Base-by-base conservation (phyloP, 257 asterid genomes). In the Nemophila menziesii region DNA sequence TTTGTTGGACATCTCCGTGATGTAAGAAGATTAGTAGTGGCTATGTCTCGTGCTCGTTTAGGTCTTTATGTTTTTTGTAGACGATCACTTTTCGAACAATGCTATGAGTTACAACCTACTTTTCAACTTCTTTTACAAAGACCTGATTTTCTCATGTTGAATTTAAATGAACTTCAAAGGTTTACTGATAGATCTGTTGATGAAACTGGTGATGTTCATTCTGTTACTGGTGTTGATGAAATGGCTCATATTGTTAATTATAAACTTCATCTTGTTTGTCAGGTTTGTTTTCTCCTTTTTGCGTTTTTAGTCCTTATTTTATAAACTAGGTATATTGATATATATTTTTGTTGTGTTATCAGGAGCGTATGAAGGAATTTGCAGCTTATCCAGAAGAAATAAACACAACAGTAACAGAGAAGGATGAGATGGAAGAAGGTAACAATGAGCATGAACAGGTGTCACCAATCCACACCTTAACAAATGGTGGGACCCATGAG, bases 1-100 rank as follows among this genome's bases (percentile, higher is more conserved):
- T 85, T 85, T 71, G 98, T 90, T 65, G 98, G 98, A 33, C 98
- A 90, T 66, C 87, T 90, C 55, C 94, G 98, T 57, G 98, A 90
- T 65, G 96, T 90, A 34, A 79, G 98, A 77, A 74, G 98, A 71
- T 70, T 90, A 78, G 79, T 90, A 22, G 98, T 90, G 2, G 98
- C 98, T 54, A 90, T 90, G 98, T 90, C 98, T 47, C 98, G 98
- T 62, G 98, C 98, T 57, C 82, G 98, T 40, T 60, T 90, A 69
- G 98, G 98, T 60, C 86, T 90, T 16, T 90, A 76, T 64, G 82
- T 90, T 22, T 85, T 90, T 58, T 76, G 96, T 46, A 74, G 94
- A 44, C 93, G 98, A 45, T 81, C 93, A 49, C 77, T 90, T 48
- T 90, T 90, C 59, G 98, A 90, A 53, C 96, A 90, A 57, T 90